These are phyloP conservation scores for Epichloe sylvatica DNA, from an alignment of 2,329 filamentous ascomycete species.

Conservation along the genomic window DNA sequence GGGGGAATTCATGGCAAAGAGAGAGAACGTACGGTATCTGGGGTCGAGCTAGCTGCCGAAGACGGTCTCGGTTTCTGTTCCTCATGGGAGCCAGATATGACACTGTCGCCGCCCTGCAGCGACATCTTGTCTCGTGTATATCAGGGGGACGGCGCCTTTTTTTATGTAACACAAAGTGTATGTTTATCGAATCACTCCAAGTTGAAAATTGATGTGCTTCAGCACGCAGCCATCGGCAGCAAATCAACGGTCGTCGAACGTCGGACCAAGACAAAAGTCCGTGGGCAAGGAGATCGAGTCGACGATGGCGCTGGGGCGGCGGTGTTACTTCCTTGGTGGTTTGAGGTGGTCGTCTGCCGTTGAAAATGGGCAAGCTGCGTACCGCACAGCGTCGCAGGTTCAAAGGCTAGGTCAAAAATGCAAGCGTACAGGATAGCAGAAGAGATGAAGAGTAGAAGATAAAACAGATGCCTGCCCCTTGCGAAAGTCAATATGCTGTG, in stretches of 20 bases:
- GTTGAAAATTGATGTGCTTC: neutral
- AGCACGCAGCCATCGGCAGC: constrained; percentile 7
- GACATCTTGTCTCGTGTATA: constrained; percentile 17
- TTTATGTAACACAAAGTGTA: neutral
- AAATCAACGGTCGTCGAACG: neutral
- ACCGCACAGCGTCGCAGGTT: constrained; percentile 4
- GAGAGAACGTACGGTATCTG: constrained; percentile 14
- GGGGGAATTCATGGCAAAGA: neutral
- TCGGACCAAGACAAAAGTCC: neutral
- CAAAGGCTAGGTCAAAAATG: neutral
- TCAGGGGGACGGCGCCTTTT: neutral
- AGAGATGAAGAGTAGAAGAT: neutral
- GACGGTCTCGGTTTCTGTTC: constrained; percentile 15
- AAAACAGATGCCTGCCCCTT: neutral
- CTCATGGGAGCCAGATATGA: constrained; percentile 12
- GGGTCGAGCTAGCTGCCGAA: constrained; percentile 18
- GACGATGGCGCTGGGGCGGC: neutral
- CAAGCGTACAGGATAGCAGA: constrained; percentile 1
- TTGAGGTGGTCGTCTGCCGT: neutral
- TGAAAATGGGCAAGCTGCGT: neutral
- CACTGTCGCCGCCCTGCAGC: constrained; percentile 18
- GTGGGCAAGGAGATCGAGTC: neutral
- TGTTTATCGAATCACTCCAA: neutral
- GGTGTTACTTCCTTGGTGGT: neutral
- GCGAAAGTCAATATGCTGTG: neutral